Base-by-base conservation (phyloP, 176 grass and related monocot genomes). In the Avena eriantha region DNA sequence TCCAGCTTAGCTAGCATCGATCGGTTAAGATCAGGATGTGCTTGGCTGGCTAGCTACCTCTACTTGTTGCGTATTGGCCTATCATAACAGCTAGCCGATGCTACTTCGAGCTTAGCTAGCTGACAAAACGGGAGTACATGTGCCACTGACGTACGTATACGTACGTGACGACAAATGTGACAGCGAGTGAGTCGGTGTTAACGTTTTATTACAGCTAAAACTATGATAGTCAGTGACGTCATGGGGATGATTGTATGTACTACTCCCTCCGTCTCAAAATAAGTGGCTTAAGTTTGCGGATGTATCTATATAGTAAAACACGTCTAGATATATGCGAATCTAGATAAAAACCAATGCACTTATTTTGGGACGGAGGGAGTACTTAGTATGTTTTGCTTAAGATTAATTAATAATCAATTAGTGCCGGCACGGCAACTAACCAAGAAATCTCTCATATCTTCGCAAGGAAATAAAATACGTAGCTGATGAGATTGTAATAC, bases 401-500 rank as follows among this genome's bases (percentile, higher is more conserved):
- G 46, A 24, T 48, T 69, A 67, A 58, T 24, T 50, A 41, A 41
- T 41, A 41, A 41, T 53, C 76, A 17, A 49, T 75, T 48, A 66
- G 23, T 5, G 24, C 78, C 26, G 16, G 36, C 88, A 82, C 26
- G 16, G 36, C 88, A 82, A 61, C 83, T 82, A 87, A 80, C 75
- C 57, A 16, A 76, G 48, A 18, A 16, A 87, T 87, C 76, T 69
- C 45, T 34, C 47, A 36, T 68, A 90, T 90, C 89, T 21, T 73
- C 5, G 48, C 19, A 19, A 33, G 33, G 47, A 53, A 26, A 65
- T 87, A 87, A 33, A 91, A 31, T 87, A 84, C n/a, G 35, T 31
- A 87, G 47, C 2, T 24, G 89, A 75, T 84, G 85, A 84, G 80
- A 79, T 87, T 66, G n/a, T 57, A 34, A 60, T 65, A 68, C 50